Evolutionary conservation across 108 stramenopile species (phyloP).

Genomic region (Mayamaea pseudoterrestris): DNA sequence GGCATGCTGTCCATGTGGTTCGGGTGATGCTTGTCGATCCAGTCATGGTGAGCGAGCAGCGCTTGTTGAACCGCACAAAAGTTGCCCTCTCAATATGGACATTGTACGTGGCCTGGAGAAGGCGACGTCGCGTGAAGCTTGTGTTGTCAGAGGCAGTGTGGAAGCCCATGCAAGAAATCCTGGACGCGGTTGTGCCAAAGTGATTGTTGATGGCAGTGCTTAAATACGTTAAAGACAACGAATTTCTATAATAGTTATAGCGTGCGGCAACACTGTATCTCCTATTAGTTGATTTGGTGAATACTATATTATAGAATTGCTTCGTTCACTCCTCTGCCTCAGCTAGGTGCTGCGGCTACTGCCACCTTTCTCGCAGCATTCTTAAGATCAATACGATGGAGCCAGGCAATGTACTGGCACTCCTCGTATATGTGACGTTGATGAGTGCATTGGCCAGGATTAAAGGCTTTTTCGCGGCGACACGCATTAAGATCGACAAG

Average conservation of each 20-base stretch:
- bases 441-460: slow-evolving; percentile 80
- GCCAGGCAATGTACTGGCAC: slow-evolving; percentile 86
- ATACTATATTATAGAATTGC: background rate
- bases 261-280: background rate
- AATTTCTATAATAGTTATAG: background rate
- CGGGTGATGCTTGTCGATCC: background rate
- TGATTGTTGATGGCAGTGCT: background rate
- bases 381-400: slow-evolving; percentile 70
- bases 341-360: background rate
- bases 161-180: background rate
- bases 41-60: background rate
- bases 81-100: background rate
- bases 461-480: slow-evolving; percentile 72
- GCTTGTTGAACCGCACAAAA: background rate
- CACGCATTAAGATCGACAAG: slow-evolving; percentile 82
- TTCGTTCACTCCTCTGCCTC: background rate
- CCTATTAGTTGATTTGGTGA: background rate
- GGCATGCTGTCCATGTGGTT: background rate
- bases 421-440: slow-evolving; percentile 93
- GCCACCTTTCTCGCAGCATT: slow-evolving; percentile 18
- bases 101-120: background rate
- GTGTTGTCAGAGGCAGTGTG: background rate
- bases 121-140: background rate
- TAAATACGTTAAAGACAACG: background rate
- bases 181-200: background rate